A percentile compares a stretch with the other conserved stretches of the same genome.
These are phyloP conservation scores for Sarcodon aspratus DNA, from an alignment of 768 basidiomycete genomes.

Conservation along the genomic window DNA sequence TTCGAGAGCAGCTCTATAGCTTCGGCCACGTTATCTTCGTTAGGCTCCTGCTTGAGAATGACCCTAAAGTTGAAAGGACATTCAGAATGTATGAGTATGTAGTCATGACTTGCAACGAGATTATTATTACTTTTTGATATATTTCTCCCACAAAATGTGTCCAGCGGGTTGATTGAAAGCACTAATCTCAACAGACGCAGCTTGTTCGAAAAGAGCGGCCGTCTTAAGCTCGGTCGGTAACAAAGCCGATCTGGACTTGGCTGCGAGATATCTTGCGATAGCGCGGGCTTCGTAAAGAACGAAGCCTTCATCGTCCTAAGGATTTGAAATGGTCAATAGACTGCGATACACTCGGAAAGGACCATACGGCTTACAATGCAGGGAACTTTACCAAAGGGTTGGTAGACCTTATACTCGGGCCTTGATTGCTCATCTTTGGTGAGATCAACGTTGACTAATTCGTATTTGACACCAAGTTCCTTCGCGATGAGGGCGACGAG, in stretches of 20 bases:
- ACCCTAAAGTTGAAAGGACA: constrained; percentile 26
- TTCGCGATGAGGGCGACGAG: constrained; percentile 39
- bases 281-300: constrained; percentile 53
- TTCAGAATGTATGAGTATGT: constrained; percentile 36
- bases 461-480: constrained; percentile 48
- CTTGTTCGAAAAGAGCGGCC: constrained; percentile 27
- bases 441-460: constrained; percentile 33
- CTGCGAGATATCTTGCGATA: constrained; percentile 45
- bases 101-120: constrained; percentile 19
- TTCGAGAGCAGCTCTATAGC: constrained; percentile 3
- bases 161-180: constrained; percentile 42
- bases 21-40: background rate
- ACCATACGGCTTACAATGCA: constrained; percentile 23
- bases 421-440: constrained; percentile 33
- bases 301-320: constrained; percentile 44
- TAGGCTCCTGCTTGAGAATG: background rate
- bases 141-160: constrained; percentile 31
- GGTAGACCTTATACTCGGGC: constrained; percentile 28
- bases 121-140: constrained; percentile 35
- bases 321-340: too few relatives aligned
- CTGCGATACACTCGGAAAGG: too few relatives aligned
- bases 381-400: constrained; percentile 60
- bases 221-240: constrained; percentile 19
- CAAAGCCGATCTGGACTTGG: constrained; percentile 31
- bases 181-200: constrained; percentile 34